Conservation (phyloP, 2,329 filamentous ascomycete species). For the Trichoderma gracile region DNA sequence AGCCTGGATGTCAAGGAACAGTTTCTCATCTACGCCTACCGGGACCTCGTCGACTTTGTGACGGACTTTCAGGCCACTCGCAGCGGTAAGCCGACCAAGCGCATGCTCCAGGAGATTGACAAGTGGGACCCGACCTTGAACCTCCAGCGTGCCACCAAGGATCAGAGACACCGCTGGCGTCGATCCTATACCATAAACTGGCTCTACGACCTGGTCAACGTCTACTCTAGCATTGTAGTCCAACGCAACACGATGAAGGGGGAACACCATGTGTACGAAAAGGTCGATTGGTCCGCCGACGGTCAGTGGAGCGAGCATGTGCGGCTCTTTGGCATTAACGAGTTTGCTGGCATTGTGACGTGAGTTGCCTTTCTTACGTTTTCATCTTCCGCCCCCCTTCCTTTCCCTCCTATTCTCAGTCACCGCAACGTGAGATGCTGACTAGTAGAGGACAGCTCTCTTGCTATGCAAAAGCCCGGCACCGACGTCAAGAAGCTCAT, state of each 20-base stretch:
- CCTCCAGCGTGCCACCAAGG: conserved; percentile 40
- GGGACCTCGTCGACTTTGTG: conserved; percentile 47
- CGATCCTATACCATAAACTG: conserved; percentile 52
- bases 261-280: conserved; percentile 38
- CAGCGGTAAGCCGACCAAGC: conserved; percentile 48
- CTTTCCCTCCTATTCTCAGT: not conserved
- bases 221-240: conserved; percentile 45
- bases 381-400: not conserved
- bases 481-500: conserved; percentile 44
- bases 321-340: conserved; percentile 46
- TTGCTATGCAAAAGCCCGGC: conserved; percentile 49
- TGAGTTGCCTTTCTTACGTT: not conserved
- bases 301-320: conserved; percentile 39
- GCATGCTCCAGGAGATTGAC: conserved; percentile 41
- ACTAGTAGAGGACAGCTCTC: conserved; percentile 37
- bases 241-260: conserved; percentile 42
- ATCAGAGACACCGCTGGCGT: conserved; percentile 48
- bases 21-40: conserved; percentile 46
- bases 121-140: conserved; percentile 47
- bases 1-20: conserved; percentile 47
- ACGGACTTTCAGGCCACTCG: conserved; percentile 47
- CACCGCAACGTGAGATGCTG: not conserved
- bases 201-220: conserved; percentile 53
- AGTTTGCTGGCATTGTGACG: conserved; percentile 43
- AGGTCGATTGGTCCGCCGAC: conserved; percentile 44